Evolutionary conservation across 306 rosid genomes (phyloP).

Genomic region (Cucurbita argyrosperma): DNA sequence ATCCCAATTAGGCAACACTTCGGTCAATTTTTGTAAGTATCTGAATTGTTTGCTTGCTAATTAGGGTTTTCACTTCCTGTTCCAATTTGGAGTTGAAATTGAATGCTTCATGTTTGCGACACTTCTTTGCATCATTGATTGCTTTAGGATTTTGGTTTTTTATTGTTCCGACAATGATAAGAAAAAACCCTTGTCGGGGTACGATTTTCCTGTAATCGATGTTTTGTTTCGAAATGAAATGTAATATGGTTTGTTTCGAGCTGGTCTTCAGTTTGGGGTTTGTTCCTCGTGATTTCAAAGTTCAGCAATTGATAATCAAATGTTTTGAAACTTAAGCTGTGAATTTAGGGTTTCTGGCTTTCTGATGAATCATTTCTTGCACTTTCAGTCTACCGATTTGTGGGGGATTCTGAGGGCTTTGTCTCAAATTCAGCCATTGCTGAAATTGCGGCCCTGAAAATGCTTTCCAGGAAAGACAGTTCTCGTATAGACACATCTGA

Average conservation of each 20-base stretch:
- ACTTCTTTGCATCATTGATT: not conserved
- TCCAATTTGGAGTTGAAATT: constrained; percentile 8
- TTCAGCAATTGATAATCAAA: not conserved
- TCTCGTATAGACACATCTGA: constrained; percentile 53
- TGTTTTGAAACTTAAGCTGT: not conserved
- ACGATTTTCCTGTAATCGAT: not conserved
- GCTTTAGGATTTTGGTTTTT: not conserved
- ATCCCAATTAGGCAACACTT: not conserved
- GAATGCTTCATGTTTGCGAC: not conserved
- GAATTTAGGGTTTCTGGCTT: constrained; percentile 41
- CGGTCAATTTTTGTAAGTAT: constrained; percentile 7
- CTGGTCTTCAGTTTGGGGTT: not conserved
- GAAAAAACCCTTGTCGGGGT: not conserved
- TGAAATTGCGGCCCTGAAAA: constrained; percentile 21
- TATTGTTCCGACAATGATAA: not conserved
- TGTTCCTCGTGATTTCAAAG: not conserved
- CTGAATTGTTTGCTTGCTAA: not conserved
- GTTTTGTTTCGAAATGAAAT: not conserved
- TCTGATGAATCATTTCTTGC: constrained; percentile 20
- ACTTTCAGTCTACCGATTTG: constrained; percentile 18
- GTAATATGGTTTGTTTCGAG: not conserved
- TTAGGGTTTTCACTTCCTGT: constrained; percentile 11
- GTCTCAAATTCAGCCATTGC: constrained; percentile 13
- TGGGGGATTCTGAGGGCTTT: constrained; percentile 11
- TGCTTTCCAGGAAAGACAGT: constrained; percentile 28